Conservation (phyloP, 192 early-diverging fungal species). For the Endogone sp. region DNA sequence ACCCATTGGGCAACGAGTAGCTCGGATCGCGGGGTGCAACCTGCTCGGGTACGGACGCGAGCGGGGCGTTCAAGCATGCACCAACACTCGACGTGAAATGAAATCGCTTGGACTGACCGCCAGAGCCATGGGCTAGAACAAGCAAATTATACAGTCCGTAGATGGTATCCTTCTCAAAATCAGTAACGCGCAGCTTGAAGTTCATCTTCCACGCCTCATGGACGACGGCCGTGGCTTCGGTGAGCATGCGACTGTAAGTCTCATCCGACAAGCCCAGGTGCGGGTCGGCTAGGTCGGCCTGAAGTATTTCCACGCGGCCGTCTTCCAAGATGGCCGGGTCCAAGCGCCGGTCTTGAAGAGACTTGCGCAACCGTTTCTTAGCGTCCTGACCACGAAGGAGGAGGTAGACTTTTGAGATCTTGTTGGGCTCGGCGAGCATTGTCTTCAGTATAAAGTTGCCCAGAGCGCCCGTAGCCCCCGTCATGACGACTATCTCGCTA, state of each 20-base stretch:
- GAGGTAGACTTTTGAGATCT: slow-evolving; percentile 22
- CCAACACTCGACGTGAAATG: slow-evolving; percentile 25
- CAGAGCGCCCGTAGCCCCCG: slow-evolving; percentile 31
- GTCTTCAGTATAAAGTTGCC: slow-evolving; percentile 23
- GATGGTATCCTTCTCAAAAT: slow-evolving; percentile 26
- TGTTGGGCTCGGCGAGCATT: slow-evolving; percentile 10
- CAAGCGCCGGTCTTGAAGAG: slow-evolving; percentile 19
- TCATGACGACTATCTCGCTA: slow-evolving; percentile 19
- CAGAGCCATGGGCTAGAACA: slow-evolving; percentile 14
- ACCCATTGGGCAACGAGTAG: slow-evolving; percentile 22
- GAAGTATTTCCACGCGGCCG: slow-evolving; percentile 2
- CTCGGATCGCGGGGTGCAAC: slow-evolving; percentile 18
- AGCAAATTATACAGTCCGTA: slow-evolving; percentile 19
- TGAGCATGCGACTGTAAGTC: slow-evolving; percentile 14
- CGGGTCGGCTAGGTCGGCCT: slow-evolving; percentile 14
- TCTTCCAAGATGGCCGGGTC: slow-evolving; percentile 11
- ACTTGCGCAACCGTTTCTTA: slow-evolving; percentile 8
- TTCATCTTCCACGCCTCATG: slow-evolving; percentile 36
- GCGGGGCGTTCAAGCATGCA: slow-evolving; percentile 14
- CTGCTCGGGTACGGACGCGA: slow-evolving; percentile 7
- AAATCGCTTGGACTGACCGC: slow-evolving; percentile 16
- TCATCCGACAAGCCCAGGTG: slow-evolving; percentile 19
- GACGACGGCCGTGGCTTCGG: slow-evolving; percentile 23
- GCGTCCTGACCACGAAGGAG: slow-evolving; percentile 20
- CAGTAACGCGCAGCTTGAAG: slow-evolving; percentile 25